Evolutionary conservation across 257 asterid genomes (phyloP).

Genomic region (Ophiorrhiza pumila): DNA sequence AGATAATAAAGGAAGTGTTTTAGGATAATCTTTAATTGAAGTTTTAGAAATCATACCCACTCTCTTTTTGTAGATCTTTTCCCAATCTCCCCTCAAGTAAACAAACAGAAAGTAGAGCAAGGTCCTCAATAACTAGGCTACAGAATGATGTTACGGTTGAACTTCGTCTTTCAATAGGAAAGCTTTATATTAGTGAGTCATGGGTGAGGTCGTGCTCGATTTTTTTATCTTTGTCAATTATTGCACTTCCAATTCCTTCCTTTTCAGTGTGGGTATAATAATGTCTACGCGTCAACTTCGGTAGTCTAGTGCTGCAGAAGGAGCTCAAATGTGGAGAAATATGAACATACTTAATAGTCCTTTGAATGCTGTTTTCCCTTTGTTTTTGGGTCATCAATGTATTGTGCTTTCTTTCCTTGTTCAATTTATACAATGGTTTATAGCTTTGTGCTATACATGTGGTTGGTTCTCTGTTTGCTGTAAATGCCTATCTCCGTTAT

Average conservation of each 20-base stretch:
- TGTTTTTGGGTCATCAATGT: neutral
- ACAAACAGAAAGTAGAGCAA: neutral
- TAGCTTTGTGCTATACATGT: neutral
- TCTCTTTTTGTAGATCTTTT: neutral
- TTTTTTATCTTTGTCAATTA: neutral
- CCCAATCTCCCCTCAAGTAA: neutral
- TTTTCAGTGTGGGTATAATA: neutral
- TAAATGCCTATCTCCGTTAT: neutral
- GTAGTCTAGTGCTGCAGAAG: neutral
- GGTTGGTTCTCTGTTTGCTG: no score
- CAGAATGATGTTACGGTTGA: neutral
- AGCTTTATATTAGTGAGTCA: neutral
- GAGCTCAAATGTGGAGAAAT: neutral
- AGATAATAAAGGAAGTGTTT: neutral
- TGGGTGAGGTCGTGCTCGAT: neutral
- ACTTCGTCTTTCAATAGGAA: neutral
- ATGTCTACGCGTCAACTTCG: neutral
- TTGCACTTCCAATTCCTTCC: neutral
- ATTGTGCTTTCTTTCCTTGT: neutral
- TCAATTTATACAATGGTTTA: neutral
- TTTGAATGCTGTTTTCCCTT: neutral
- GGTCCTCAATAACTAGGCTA: neutral
- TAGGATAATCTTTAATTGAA: neutral
- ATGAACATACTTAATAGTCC: neutral
- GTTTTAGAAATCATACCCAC: neutral